Base-by-base conservation (phyloP, 202 grass and related monocot genomes). In the Panicum hallii region DNA sequence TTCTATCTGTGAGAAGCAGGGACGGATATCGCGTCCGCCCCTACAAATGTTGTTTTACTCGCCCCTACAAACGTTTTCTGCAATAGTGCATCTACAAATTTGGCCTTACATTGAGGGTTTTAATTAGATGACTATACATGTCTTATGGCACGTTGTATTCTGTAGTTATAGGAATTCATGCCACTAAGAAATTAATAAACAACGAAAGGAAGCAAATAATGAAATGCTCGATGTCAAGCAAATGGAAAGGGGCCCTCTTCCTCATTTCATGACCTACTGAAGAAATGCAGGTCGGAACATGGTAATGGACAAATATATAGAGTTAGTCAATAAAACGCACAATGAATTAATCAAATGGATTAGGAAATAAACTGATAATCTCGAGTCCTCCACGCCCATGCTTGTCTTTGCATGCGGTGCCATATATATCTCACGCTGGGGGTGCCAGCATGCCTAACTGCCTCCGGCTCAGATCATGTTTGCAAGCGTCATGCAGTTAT, bases 401-500 rank as follows among this genome's bases (percentile, higher is more conserved):
- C 63, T 15, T 42, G 45, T 17, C 30, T 69, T 16, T 83, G 86
- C 72, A 72, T 17, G 66, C 64, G 7, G 23, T 84, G 73, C 49
- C n/a, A 38, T 32, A 74, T 53, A 38, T 32, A 74, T 53, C 34
- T 34, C 14, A 46, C 45, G 43, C 48, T 1, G 16, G 26, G 47
- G 48, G 8, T 54, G 22, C 28, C 36, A 53, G 47, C 70, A 36
- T 66, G 34, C 58, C 44, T 48, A 52, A 12, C 3, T 23, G 16
- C 9, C 69, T 46, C 19, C 13, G 17, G 5, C 20, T 90, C 49
- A 90, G 17, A 90, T 88, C 75, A 87, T 84, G 70, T 84, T 89
- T 81, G 80, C 87, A 32, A 94, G 83, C 8, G 84, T 43, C 82
- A 91, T 86, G 70, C 89, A 91, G 63, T 94, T 94, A 7, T 78